phyloP scores from a whole-genome alignment of 805 yeast species.

The Candida stauntonica region DNA sequence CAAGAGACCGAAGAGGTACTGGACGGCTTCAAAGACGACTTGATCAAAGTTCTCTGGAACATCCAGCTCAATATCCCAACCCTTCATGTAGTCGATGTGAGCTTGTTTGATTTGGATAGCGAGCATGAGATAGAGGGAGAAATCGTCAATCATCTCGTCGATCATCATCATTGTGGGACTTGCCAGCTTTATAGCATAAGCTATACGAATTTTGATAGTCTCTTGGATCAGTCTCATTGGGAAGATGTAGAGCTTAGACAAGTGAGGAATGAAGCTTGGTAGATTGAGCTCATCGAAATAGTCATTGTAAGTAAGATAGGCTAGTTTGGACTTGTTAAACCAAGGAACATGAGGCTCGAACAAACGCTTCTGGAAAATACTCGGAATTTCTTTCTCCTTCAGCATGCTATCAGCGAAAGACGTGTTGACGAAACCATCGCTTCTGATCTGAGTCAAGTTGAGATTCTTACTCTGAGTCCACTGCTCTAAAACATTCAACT shows the following conservation, averaged over 20 bases:
- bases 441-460: conserved; percentile 48
- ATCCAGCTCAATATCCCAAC: conserved; percentile 67
- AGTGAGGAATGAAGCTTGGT: conserved; percentile 64
- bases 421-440: conserved; percentile 47
- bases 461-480: conserved; percentile 87
- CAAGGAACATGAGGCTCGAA: conserved; percentile 72
- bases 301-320: conserved; percentile 57
- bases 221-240: conserved; percentile 81
- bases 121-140: conserved; percentile 67
- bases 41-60: conserved; percentile 63
- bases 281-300: conserved; percentile 64
- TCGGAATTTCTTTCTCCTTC: conserved; percentile 73
- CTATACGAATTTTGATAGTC: conserved; percentile 65
- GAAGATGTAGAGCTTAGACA: conserved; percentile 64
- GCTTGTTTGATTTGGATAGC: conserved; percentile 74
- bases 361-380: conserved; percentile 65
- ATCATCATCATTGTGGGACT: conserved; percentile 94
- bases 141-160: conserved; percentile 88
- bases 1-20: conserved; percentile 63
- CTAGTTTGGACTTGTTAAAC: conserved; percentile 74
- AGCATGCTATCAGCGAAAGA: conserved; percentile 79
- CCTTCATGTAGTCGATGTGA: conserved; percentile 50
- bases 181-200: conserved; percentile 70
- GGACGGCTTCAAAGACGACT: conserved; percentile 68
- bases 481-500: conserved; percentile 51